Evolutionary conservation across 2,329 filamentous ascomycete genomes (phyloP), one percentile per base, ranked within the genome.

Genomic region (Paecilomyces niveus): DNA sequence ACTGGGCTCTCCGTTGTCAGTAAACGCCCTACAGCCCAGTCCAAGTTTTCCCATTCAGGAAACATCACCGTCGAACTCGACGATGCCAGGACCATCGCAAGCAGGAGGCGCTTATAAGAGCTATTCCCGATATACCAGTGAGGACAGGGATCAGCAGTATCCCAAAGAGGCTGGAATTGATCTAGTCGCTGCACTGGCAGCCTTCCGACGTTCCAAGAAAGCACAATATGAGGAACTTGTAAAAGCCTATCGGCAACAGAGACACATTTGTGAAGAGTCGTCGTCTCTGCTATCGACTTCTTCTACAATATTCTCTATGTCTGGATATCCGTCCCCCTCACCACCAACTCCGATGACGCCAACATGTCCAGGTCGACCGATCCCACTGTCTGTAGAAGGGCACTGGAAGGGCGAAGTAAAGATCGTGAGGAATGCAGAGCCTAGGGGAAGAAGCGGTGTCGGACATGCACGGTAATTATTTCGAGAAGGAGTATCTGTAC

Each of bases 401-500:
- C 78, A 83, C 62, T 87, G 84, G 84, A 78, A 80, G 31, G 84
- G 84, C 5, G 75, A 83, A 33, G 78, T 87, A 24, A 82, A 81
- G 56, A 76, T 86, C 31, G 72, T 86, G n/a, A 73, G 83, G 35
- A 76, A 77, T 62, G 64, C 74, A 15, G 67, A 70, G 11, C 70
- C 69, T 0, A 71, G 75, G 56, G 65, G 68, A 10, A 71, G 77
- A 56, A 77, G 67, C 54, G 78, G 78, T 10, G 72, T 75, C 31
- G 79, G 78, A 80, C 65, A 79, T 78, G 64, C 83, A 81, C 68
- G 80, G 81, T 2, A 83, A 83, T 67, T 76, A 78, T 58, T 83
- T 80, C 61, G 78, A 82, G 64, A 78, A 77, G 58, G 80, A 79
- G 3, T 82, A 80, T 66, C 65, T 80, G 24, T 82, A 82, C 66